Base-by-base conservation (phyloP, 2,329 filamentous ascomycete genomes). In the Didymella exigua region DNA sequence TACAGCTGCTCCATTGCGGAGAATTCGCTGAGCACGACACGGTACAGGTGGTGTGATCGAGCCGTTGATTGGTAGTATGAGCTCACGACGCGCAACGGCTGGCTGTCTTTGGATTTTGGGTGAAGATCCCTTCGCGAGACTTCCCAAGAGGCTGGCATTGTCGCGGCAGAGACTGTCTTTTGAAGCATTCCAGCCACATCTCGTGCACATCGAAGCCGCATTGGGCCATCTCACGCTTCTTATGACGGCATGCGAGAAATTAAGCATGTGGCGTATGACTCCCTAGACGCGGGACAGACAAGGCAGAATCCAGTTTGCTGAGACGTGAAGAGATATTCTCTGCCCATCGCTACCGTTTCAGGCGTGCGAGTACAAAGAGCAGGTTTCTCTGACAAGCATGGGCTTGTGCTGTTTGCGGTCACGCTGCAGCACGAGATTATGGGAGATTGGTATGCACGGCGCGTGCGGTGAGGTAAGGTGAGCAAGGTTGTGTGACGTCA, bases 401-500 rank as follows among this genome's bases (percentile, higher is more conserved):
- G 52, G 30, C 46, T 11, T 46, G 49, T 49, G 43, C 43, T 51
- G 48, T 52, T 52, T 56, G 49, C 54, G 26, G 49, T 56, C 54
- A 56, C 49, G 49, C 42, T 47, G 47, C 46, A 55, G 42, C 27
- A 30, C 23, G 41, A 45, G 29, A 27, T 36, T 45, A 16, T 31
- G 36, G 40, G 49, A 56, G 45, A 56, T 52, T 52, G 38, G 48
- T 33, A 52, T 44, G 54, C 33, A 44, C 37, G 38, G 54, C 30
- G 47, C 53, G 53, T 51, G 48, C 44, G 38, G 26, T 48, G 44
- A 41, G 42, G 29, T 44, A 26, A 45, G 45, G 38, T 38, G 48
- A 51, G 48, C 48, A 52, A 44, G 48, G 47, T 43, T 40, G 41
- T 50, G 52, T 55, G 52, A 55, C 52, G 52, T 55, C 52, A 55